Evolutionary conservation across 208 protist species (phyloP).

Genomic region (Novymonas esmeraldas): DNA sequence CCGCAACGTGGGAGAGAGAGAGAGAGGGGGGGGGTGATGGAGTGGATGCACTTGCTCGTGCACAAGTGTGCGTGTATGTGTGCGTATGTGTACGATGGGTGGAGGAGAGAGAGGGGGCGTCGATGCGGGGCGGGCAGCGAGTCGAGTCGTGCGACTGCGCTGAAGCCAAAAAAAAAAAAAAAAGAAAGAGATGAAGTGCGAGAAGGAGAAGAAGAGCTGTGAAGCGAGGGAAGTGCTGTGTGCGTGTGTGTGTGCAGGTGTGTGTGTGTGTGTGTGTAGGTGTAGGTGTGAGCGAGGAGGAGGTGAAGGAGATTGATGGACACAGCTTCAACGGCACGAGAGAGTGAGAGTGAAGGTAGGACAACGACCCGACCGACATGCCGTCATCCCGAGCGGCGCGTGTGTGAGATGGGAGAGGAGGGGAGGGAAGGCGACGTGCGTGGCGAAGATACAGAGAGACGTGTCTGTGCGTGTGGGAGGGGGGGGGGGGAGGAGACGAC

Average conservation of each 20-base stretch:
- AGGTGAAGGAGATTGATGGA: not conserved
- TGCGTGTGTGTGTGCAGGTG: not conserved
- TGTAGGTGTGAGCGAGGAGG: not conserved
- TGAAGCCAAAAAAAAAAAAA: not conserved
- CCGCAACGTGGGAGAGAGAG: too few species aligned
- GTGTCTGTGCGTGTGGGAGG: not conserved
- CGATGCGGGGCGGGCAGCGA: too few species aligned
- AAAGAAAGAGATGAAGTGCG: not conserved
- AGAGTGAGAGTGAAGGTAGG: too few species aligned
- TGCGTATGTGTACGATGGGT: slow-evolving; percentile 2
- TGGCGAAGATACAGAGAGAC: not conserved
- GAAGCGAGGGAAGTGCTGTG: not conserved
- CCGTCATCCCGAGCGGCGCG: too few species aligned
- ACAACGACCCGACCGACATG: too few species aligned
- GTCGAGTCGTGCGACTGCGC: too few species aligned
- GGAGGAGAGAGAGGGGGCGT: too few species aligned
- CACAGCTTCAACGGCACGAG: too few species aligned
- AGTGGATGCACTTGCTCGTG: too few species aligned
- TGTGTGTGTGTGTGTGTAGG: not conserved
- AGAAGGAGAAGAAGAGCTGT: not conserved
- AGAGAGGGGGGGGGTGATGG: not conserved
- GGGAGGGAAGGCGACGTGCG: not conserved
- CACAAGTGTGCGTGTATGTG: slow-evolving; percentile 9
- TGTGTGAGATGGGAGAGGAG: too few species aligned
- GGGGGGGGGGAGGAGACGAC: not conserved